phyloP scores from a whole-genome alignment of 768 basidiomycete species.

The Rhodotorula paludigena region DNA sequence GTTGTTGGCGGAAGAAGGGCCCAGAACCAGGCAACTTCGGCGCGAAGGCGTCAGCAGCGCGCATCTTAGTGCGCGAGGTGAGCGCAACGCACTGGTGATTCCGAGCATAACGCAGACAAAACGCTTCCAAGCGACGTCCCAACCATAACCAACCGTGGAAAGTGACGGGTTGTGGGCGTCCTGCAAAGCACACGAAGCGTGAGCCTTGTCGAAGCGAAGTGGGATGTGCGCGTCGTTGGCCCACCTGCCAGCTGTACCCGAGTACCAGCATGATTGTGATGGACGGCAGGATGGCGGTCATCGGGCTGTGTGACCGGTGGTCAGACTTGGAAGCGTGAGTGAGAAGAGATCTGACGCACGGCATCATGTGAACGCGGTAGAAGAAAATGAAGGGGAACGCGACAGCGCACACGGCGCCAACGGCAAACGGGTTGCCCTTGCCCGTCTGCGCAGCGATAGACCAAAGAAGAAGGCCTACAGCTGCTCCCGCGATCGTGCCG shows the following conservation, averaged over 20 bases:
- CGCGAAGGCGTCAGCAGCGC: neutral
- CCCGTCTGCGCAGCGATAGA: slow-evolving; percentile 50
- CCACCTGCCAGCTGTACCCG: too few relatives aligned
- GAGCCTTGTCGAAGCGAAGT: too few relatives aligned
- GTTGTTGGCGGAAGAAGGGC: neutral
- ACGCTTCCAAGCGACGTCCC: slow-evolving; percentile 35
- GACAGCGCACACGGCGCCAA: slow-evolving; percentile 54
- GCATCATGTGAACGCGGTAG: slow-evolving; percentile 48
- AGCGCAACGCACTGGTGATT: slow-evolving; percentile 35
- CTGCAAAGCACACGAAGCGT: too few relatives aligned
- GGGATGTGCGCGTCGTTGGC: too few relatives aligned
- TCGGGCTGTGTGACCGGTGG: neutral
- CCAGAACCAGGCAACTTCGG: too few relatives aligned
- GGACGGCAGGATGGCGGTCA: slow-evolving; percentile 27
- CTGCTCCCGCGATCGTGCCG: slow-evolving; percentile 52
- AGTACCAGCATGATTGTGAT: slow-evolving; percentile 36
- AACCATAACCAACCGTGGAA: slow-evolving; percentile 28
- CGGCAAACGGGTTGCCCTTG: slow-evolving; percentile 57
- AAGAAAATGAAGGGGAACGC: slow-evolving; percentile 55
- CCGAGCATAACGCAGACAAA: slow-evolving; percentile 35
- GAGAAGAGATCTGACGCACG: neutral
- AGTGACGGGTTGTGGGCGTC: slow-evolving; percentile 29
- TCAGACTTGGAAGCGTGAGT: neutral
- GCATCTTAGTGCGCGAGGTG: neutral
- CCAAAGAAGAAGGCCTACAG: slow-evolving; percentile 55